phyloP scores from a whole-genome alignment of 768 basidiomycete genomes.

The Russula sp. region DNA sequence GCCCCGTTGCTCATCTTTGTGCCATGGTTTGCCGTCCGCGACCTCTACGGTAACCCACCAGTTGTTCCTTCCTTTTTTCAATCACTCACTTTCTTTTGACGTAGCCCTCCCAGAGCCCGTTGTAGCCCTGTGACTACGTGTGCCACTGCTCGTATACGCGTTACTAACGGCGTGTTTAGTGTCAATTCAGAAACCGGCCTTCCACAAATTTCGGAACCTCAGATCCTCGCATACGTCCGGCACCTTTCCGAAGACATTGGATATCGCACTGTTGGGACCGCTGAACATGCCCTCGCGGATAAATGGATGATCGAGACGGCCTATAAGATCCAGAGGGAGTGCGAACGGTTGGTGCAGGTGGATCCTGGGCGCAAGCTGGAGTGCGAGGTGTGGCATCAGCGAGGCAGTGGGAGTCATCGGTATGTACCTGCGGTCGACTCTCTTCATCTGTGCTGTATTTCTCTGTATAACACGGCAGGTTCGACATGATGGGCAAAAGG shows the following conservation, averaged over 20 bases:
- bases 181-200: conserved; percentile 47
- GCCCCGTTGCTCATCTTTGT: conserved; percentile 47
- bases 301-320: conserved; percentile 73
- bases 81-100: background rate
- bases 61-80: background rate
- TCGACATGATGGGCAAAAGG: conserved; percentile 85
- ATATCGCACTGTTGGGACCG: conserved; percentile 86
- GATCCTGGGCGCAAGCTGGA: conserved; percentile 51
- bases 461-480: conserved; percentile 40
- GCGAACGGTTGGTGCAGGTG: conserved; percentile 42
- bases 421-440: conserved; percentile 34
- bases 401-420: conserved; percentile 85
- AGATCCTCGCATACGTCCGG: conserved; percentile 56
- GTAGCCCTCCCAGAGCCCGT: conserved; percentile 24
- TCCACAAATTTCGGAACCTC: conserved; percentile 67
- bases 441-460: background rate
- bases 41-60: conserved; percentile 20
- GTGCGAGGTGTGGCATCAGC: conserved; percentile 89
- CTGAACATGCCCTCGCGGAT: conserved; percentile 82
- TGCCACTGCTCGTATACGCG: background rate
- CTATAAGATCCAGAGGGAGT: conserved; percentile 51
- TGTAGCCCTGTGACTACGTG: conserved; percentile 17
- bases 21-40: conserved; percentile 42
- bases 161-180: conserved; percentile 18
- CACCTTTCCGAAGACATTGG: conserved; percentile 82